These are phyloP conservation scores for Alloteropsis angusta DNA, from an alignment of 202 grass and related monocot species.

Conservation along the genomic window DNA sequence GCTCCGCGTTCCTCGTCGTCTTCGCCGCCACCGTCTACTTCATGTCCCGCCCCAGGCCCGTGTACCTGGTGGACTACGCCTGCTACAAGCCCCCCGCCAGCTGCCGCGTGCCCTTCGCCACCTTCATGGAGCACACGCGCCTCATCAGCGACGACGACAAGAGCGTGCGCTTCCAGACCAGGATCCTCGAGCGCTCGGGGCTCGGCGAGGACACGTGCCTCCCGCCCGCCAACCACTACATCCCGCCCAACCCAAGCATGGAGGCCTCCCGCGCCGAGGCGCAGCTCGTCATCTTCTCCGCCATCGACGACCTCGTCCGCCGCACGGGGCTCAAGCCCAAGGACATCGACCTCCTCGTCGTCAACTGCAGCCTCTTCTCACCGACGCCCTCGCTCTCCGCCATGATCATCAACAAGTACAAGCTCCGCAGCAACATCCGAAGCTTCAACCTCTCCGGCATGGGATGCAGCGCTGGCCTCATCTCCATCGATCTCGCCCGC, in stretches of 20 bases:
- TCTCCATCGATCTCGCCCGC: constrained; percentile 81
- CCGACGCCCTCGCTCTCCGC: constrained; percentile 88
- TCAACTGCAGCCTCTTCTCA: constrained; percentile 97
- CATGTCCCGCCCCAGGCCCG: constrained; percentile 61
- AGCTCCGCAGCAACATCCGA: constrained; percentile 79
- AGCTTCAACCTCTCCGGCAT: constrained; percentile 99
- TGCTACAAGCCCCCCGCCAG: constrained; percentile 67
- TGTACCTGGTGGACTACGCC: constrained; percentile 81
- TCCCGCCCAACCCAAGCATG: constrained; percentile 91
- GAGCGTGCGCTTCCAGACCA: constrained; percentile 81
- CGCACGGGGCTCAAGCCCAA: constrained; percentile 68
- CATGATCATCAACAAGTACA: constrained; percentile 98
- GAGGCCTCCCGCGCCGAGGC: constrained; percentile 73
- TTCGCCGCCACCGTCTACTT: constrained; percentile 65
- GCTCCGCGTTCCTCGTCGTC: constrained; percentile 54
- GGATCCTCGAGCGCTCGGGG: constrained; percentile 75
- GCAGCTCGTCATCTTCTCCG: constrained; percentile 86
- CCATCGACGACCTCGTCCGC: constrained; percentile 76
- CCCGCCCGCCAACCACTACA: constrained; percentile 93
- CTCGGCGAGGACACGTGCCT: constrained; percentile 91
- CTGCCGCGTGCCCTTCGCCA: constrained; percentile 80
- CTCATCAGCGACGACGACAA: constrained; percentile 73
- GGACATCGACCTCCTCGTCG: constrained; percentile 88
- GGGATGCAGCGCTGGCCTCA: constrained; percentile 92
- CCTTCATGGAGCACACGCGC: constrained; percentile 95